Base-by-base conservation (phyloP, 2,329 filamentous ascomycete species). In the Hymenoscyphus occultus region DNA sequence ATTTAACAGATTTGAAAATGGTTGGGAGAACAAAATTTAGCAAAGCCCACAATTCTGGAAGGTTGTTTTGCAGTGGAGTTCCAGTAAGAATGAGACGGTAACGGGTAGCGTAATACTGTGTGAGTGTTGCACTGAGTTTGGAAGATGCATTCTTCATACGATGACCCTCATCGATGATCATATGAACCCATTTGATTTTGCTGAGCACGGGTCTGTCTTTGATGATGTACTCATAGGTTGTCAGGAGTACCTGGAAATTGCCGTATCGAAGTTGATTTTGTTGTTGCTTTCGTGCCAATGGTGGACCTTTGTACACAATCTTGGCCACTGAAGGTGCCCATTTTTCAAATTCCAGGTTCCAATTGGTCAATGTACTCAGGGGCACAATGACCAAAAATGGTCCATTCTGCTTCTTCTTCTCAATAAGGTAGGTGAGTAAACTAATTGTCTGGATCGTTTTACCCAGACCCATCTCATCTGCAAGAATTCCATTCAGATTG, bases 181-280 rank as follows among this genome's bases (percentile, higher is more conserved):
- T 98, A 80, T 99, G 95, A 73, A 97, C 90, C 95, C 95, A 99
- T 80, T 98, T 98, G 80, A 99, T 94, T 83, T 98, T 98, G 82
- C 92, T 96, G 13, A 99, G 81, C 71, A 99, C 84, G 0, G 94
- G 94, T 42, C 95, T 88, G 75, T 99, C 95, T 81, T 98, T 99
- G 85, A 99, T 99, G 79, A 99, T 96, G 80, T 98, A 99, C 78
- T 99, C 95, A 80, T 99, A 99, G 0, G 95, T 99, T 1, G 95
- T 99, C 65, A 99, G 84, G 12, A 99, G 82, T 59, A 99, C 95
- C 77, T 99, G 95, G 84, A 99, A 99, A 64, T 91, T 88, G 59
- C 94, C 93, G 78, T 92, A 94, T 60, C 95, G 92, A 72, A 99
- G 96, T 77, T 93, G 92, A 70, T 97, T 90, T 76, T 97, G 93